These are phyloP conservation scores for Periconia sp. DNA, from an alignment of 2,329 filamentous ascomycete species.

Conservation along the genomic window DNA sequence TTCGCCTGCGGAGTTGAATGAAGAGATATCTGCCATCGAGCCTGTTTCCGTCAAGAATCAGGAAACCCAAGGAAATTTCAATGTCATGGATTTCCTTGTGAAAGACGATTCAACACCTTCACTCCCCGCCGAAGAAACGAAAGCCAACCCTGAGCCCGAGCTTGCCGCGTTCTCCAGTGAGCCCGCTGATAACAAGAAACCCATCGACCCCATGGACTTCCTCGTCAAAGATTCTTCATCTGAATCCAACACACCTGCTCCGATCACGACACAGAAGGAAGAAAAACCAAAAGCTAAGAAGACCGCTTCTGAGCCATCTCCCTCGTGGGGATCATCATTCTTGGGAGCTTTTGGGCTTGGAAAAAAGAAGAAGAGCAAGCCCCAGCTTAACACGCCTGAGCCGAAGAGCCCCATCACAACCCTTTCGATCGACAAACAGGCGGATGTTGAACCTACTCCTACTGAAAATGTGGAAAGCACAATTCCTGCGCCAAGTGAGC, in stretches of 20 bases:
- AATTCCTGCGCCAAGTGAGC: not conserved
- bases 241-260: not conserved
- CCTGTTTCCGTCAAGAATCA: not conserved
- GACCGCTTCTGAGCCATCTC: constrained; percentile 8
- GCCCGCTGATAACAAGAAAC: constrained; percentile 2
- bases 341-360: constrained; percentile 38
- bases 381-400: constrained; percentile 13
- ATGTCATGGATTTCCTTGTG: constrained; percentile 17
- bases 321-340: constrained; percentile 27
- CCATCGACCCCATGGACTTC: constrained; percentile 14
- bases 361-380: constrained; percentile 24
- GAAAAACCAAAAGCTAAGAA: not conserved
- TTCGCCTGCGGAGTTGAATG: not conserved
- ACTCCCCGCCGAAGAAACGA: not conserved
- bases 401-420: constrained; percentile 1
- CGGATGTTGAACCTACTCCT: not conserved
- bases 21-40: not conserved
- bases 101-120: constrained; percentile 4
- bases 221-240: constrained; percentile 11
- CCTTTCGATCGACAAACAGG: not conserved
- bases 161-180: not conserved
- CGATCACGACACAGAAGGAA: constrained; percentile 1
- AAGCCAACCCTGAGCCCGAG: not conserved
- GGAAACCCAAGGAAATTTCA: not conserved
- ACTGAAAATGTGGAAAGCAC: not conserved